Evolutionary conservation across 78 protist genomes (phyloP).

Genomic region (slime mould (Dictyostelium discoideum)): DNA sequence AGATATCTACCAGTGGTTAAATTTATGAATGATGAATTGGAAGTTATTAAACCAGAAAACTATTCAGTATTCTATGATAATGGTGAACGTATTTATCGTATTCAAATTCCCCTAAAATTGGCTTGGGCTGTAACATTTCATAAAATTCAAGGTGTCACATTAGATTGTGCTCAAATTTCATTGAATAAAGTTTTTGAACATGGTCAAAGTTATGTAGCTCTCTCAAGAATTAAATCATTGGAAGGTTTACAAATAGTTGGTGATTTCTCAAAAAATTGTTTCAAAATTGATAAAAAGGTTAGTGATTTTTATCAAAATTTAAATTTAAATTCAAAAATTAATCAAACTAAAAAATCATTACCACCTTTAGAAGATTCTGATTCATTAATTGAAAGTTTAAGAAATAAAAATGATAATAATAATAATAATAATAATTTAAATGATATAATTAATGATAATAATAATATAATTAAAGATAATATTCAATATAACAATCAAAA

Average conservation of each 20-base stretch:
- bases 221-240: constrained; percentile 81
- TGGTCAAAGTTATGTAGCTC: constrained; percentile 88
- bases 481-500: background rate
- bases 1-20: constrained; percentile 53
- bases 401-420: background rate
- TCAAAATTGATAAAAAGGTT: constrained; percentile 39
- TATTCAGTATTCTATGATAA: constrained; percentile 35
- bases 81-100: constrained; percentile 57
- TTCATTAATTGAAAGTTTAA: background rate
- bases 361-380: background rate
- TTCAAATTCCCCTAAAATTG: constrained; percentile 83
- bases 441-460: background rate
- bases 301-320: constrained; percentile 5
- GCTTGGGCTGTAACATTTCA: constrained; percentile 93
- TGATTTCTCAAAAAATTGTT: constrained; percentile 9
- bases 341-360: background rate
- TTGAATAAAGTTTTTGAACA: constrained; percentile 77
- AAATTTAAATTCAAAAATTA: background rate
- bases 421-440: background rate
- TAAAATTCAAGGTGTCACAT: constrained; percentile 90
- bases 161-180: constrained; percentile 79
- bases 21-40: constrained; percentile 42
- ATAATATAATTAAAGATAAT: background rate
- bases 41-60: constrained; percentile 61
- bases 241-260: constrained; percentile 80